Conservation (phyloP, 306 rosid species). For the Carpinus fangiana region DNA sequence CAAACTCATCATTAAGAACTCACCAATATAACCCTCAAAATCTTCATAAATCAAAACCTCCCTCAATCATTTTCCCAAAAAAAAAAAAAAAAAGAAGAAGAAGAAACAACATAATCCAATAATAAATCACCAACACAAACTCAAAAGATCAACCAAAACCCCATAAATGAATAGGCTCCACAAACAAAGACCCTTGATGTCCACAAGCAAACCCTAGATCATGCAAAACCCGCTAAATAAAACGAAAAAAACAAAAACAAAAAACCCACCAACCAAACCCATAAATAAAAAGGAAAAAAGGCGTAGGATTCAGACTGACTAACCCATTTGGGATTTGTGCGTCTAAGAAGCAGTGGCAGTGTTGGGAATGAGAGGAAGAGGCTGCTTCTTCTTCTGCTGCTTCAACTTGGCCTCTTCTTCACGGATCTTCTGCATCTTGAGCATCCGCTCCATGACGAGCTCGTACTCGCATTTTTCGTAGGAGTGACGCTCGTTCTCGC, state of each 20-base stretch:
- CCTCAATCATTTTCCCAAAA: background rate
- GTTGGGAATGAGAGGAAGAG: slow-evolving; percentile 68
- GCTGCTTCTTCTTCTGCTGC: slow-evolving; percentile 36
- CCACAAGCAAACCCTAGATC: slow-evolving; percentile 22
- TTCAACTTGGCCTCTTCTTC: slow-evolving; percentile 45
- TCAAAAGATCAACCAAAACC: background rate
- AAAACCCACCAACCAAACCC: background rate
- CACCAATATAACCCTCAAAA: background rate
- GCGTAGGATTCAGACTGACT: background rate
- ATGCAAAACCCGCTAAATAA: background rate
- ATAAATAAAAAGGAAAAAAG: background rate
- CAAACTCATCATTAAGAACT: background rate
- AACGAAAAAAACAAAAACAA: background rate
- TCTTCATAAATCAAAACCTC: background rate
- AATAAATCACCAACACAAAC: background rate
- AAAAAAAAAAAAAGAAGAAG: background rate
- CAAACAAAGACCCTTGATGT: background rate
- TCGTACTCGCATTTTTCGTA: slow-evolving; percentile 94
- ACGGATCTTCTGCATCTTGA: slow-evolving; percentile 91
- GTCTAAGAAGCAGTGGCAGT: slow-evolving; percentile 62
- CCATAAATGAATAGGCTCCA: background rate
- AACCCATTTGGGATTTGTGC: slow-evolving; percentile 22
- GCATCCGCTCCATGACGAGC: slow-evolving; percentile 95
- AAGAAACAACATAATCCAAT: background rate
- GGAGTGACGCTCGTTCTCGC: slow-evolving; percentile 74